Conservation (phyloP, 2,329 filamentous ascomycete species). For the Paraconiothyrium brasiliense region DNA sequence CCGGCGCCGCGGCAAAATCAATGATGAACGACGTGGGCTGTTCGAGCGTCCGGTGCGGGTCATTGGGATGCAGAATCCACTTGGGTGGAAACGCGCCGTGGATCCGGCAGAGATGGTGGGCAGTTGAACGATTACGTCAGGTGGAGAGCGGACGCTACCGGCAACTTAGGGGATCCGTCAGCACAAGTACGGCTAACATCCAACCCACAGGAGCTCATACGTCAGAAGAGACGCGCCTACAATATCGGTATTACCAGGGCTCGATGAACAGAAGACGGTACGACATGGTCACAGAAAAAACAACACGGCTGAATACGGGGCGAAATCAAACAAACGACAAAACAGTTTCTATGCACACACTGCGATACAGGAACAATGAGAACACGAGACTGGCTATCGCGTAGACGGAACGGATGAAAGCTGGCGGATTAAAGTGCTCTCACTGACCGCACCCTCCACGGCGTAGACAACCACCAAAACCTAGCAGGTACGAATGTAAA, state of each 20-base stretch:
- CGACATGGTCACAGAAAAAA: background rate
- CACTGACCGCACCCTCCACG: background rate
- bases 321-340: background rate
- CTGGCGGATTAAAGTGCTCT: background rate
- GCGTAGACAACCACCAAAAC: background rate
- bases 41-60: background rate
- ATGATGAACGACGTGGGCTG: background rate
- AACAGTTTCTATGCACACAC: background rate
- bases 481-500: conserved; percentile 32
- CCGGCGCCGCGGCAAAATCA: background rate
- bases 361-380: background rate
- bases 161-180: background rate
- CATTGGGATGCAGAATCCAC: background rate
- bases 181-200: background rate
- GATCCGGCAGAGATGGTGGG: background rate
- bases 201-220: background rate
- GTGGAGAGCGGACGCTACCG: background rate
- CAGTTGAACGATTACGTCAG: background rate
- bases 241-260: background rate
- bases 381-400: background rate
- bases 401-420: background rate
- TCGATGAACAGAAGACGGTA: background rate
- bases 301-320: background rate
- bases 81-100: background rate
- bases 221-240: background rate